phyloP scores from a whole-genome alignment of 441 rosid species.

The Gossypium davidsonii region DNA sequence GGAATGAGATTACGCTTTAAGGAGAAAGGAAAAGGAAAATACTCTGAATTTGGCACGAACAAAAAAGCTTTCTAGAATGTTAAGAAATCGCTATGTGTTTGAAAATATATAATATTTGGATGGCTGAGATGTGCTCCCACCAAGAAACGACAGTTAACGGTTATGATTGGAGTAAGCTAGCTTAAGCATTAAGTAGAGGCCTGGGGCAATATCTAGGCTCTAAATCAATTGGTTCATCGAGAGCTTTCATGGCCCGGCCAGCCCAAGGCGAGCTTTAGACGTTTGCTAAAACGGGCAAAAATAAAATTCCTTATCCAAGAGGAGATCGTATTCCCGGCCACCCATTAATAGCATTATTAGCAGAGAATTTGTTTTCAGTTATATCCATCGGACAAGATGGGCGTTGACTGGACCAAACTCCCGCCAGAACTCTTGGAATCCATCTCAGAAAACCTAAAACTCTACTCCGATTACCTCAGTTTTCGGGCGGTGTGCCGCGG shows the following conservation, averaged over 20 bases:
- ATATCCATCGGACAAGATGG: constrained; percentile 18
- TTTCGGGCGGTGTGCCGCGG: constrained; percentile 35
- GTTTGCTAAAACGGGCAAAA: no score
- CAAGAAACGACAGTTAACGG: not conserved
- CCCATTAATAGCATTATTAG: no score
- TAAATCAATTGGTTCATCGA: no score
- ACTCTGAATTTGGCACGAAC: not conserved
- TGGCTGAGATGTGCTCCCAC: not conserved
- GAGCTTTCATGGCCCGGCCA: not conserved
- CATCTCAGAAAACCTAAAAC: constrained; percentile 29
- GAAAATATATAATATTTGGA: not conserved
- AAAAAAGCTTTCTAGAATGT: not conserved
- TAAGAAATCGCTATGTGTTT: not conserved
- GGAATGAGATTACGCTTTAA: constrained; percentile 17
- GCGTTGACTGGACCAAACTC: constrained; percentile 46
- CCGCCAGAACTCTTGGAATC: constrained; percentile 38
- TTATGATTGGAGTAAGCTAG: not conserved
- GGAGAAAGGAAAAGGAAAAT: not conserved
- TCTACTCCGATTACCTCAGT: constrained; percentile 45
- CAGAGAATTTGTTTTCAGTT: not conserved
- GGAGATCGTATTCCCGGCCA: not conserved
- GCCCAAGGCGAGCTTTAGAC: not conserved
- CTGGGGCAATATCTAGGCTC: not conserved
- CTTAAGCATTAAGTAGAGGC: constrained; percentile 6
- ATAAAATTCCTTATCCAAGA: not conserved